Conservation (phyloP, 1,139 yeast genomes). For the Candida pseudoviswanathii region DNA sequence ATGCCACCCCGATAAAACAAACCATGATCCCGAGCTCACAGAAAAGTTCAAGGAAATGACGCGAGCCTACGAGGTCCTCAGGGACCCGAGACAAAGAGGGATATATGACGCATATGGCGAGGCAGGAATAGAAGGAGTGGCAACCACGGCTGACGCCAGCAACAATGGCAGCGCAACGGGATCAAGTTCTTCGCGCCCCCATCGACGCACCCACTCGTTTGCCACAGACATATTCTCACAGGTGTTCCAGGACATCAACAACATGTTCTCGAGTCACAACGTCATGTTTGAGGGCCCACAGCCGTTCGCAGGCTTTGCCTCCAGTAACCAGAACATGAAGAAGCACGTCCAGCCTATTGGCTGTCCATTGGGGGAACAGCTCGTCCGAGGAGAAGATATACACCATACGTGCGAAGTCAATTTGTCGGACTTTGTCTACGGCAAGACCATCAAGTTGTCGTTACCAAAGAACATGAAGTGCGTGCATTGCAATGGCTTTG, state of each 20-base stretch:
- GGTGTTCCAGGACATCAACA: constrained; percentile 40
- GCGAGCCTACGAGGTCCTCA: constrained; percentile 44
- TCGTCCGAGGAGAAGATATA: constrained; percentile 37
- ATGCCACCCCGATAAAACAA: constrained; percentile 52
- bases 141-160: constrained; percentile 17
- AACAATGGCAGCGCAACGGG: constrained; percentile 10
- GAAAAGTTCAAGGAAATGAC: constrained; percentile 48
- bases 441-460: constrained; percentile 42
- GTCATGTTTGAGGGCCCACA: constrained; percentile 12
- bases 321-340: constrained; percentile 18
- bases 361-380: constrained; percentile 13
- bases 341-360: constrained; percentile 26
- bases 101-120: constrained; percentile 44
- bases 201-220: constrained; percentile 10
- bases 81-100: constrained; percentile 31
- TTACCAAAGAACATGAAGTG: constrained; percentile 43
- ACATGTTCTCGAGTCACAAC: constrained; percentile 27
- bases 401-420: constrained; percentile 43
- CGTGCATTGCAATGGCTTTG: constrained; percentile 35
- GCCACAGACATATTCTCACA: constrained; percentile 40
- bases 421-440: constrained; percentile 39
- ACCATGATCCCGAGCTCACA: constrained; percentile 45
- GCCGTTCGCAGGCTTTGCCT: neutral
- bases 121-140: constrained; percentile 40
- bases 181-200: constrained; percentile 5